These are phyloP conservation scores for Eleusine indica DNA, from an alignment of 176 grass and related monocot species.

Conservation along the genomic window DNA sequence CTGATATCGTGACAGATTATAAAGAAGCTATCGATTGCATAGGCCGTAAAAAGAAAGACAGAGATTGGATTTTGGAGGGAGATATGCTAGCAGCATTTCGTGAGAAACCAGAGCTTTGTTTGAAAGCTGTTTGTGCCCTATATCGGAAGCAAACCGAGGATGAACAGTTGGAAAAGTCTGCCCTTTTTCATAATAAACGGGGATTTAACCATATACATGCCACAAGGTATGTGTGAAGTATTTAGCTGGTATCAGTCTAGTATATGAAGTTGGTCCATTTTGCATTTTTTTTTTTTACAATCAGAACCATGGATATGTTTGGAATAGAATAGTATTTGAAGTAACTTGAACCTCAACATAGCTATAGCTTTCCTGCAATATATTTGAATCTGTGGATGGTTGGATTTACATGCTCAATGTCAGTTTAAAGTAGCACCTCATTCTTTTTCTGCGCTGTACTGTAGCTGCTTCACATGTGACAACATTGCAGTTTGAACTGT, in stretches of 20 bases:
- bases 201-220: conserved; percentile 74
- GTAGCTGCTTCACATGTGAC: neutral
- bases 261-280: neutral
- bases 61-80: conserved; percentile 62
- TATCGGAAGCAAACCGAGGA: conserved; percentile 66
- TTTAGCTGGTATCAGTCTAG: neutral
- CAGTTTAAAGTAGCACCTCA: neutral
- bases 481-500: conserved; percentile 4
- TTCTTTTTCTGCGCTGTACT: neutral
- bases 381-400: neutral
- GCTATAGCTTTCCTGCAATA: neutral
- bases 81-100: conserved; percentile 77
- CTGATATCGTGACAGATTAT: conserved; percentile 43
- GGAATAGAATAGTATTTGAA: neutral
- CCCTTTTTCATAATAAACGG: conserved; percentile 45
- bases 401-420: neutral
- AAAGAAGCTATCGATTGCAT: conserved; percentile 49
- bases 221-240: conserved; percentile 45
- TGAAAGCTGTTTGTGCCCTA: conserved; percentile 86
- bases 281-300: neutral
- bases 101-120: conserved; percentile 50
- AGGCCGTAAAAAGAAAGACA: conserved; percentile 40
- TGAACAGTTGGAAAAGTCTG: conserved; percentile 46
- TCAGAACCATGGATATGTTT: no score
- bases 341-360: neutral